phyloP scores from a whole-genome alignment of 352 stramenopile genomes.

The Phytopythium aichiense region DNA sequence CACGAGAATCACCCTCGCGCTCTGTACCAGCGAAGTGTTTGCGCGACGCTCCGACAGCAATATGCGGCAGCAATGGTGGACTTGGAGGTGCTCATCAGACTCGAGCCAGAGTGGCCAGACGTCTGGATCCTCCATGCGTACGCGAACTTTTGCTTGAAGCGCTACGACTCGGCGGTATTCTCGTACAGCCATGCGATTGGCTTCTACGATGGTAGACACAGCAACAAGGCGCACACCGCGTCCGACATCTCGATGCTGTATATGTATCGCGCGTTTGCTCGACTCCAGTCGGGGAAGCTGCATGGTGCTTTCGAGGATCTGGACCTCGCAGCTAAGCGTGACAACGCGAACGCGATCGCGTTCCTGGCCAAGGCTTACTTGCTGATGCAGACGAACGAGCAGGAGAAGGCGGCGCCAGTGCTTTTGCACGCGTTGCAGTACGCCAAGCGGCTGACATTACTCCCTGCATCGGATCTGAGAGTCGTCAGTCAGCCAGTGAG shows the following conservation, averaged over 20 bases:
- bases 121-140: slow-evolving; percentile 43
- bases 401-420: slow-evolving; percentile 15
- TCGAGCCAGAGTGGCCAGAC: slow-evolving; percentile 36
- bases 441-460: slow-evolving; percentile 27
- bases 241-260: slow-evolving; percentile 25
- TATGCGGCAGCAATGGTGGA: slow-evolving; percentile 28
- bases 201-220: slow-evolving; percentile 11
- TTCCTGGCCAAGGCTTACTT: slow-evolving; percentile 43
- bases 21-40: slow-evolving; percentile 42
- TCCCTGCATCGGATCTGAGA: background rate
- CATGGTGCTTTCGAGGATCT: slow-evolving; percentile 24
- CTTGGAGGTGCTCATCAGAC: slow-evolving; percentile 18
- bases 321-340: slow-evolving; percentile 32
- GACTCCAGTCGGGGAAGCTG: slow-evolving; percentile 21
- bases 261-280: slow-evolving; percentile 27
- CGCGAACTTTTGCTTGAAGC: slow-evolving; percentile 26
- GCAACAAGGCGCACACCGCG: background rate
- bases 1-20: slow-evolving; percentile 17
- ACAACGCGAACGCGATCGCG: slow-evolving; percentile 36
- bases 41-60: slow-evolving; percentile 23
- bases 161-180: slow-evolving; percentile 23
- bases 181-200: slow-evolving; percentile 35
- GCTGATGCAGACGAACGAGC: slow-evolving; percentile 16
- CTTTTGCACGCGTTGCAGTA: slow-evolving; percentile 29
- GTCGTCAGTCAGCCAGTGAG: background rate